phyloP scores from a whole-genome alignment of 2,329 filamentous ascomycete species.

The Dactylellina cionopaga region DNA sequence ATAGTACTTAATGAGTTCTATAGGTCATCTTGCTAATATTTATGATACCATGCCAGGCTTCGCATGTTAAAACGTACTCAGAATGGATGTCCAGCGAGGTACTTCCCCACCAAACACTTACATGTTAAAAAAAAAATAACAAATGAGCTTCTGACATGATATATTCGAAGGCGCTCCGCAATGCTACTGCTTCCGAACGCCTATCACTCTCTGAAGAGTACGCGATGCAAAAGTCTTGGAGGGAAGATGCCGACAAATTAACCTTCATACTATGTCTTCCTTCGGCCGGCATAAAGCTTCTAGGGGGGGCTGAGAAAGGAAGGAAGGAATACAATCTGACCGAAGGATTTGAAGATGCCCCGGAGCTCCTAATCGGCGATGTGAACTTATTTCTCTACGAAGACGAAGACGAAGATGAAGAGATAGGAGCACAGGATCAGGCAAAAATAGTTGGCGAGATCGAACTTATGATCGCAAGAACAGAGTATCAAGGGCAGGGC shows the following conservation, averaged over 20 bases:
- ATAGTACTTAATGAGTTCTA: too few species aligned
- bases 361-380: conserved; percentile 74
- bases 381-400: conserved; percentile 80
- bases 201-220: conserved; percentile 84
- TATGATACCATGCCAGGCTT: conserved; percentile 12
- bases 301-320: conserved; percentile 19
- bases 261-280: conserved; percentile 86
- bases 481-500: conserved; percentile 69
- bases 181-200: conserved; percentile 86
- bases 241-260: conserved; percentile 81
- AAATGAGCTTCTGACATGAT: neutral
- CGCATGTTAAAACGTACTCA: conserved; percentile 46
- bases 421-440: conserved; percentile 55
- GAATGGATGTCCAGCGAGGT: conserved; percentile 52
- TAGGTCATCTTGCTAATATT: too few species aligned
- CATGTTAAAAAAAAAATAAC: too few species aligned
- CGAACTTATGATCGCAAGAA: conserved; percentile 83
- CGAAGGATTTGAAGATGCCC: conserved; percentile 64
- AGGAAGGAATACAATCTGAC: conserved; percentile 6
- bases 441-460: conserved; percentile 71
- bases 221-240: conserved; percentile 89
- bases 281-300: conserved; percentile 13
- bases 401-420: conserved; percentile 56
- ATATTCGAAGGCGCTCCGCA: conserved; percentile 72
- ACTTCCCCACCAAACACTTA: too few species aligned